These are phyloP conservation scores for Aureoboletus auriporus DNA, from an alignment of 768 basidiomycete genomes.

Conservation along the genomic window DNA sequence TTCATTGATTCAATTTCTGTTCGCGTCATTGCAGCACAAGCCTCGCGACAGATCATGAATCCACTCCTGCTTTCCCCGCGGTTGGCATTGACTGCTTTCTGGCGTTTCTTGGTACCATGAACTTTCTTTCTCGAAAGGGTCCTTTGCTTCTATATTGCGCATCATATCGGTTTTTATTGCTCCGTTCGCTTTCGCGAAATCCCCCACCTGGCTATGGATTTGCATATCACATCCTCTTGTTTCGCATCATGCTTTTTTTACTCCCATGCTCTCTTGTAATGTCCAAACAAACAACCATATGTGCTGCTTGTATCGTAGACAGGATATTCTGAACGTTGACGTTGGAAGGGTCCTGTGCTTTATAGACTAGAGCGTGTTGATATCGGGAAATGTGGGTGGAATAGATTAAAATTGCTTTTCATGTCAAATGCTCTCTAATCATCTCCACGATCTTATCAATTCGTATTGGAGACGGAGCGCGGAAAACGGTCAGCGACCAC, in stretches of 20 bases:
- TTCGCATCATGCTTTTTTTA: slow-evolving; percentile 13
- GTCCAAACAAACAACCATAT: slow-evolving; percentile 13
- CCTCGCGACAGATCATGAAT: slow-evolving; percentile 19
- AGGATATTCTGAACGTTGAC: slow-evolving; percentile 5
- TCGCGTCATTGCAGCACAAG: slow-evolving; percentile 2
- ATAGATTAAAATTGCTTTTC: neutral
- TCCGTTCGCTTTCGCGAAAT: slow-evolving; percentile 11
- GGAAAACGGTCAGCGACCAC: too few species aligned
- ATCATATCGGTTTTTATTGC: slow-evolving; percentile 15
- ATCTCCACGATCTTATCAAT: too few species aligned
- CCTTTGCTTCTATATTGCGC: slow-evolving; percentile 14
- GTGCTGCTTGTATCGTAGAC: slow-evolving; percentile 30
- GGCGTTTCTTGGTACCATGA: slow-evolving; percentile 24
- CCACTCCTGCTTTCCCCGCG: neutral
- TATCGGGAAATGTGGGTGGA: neutral
- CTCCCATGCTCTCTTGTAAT: slow-evolving; percentile 23
- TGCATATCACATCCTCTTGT: slow-evolving; percentile 20
- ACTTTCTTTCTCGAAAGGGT: slow-evolving; percentile 8
- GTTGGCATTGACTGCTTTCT: slow-evolving; percentile 27
- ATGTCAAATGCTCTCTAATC: too few species aligned
- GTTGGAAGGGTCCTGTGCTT: slow-evolving; percentile 1
- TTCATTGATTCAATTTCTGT: slow-evolving; percentile 14
- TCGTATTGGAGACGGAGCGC: too few species aligned
- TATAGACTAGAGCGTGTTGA: neutral
- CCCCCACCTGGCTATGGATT: slow-evolving; percentile 25